Evolutionary conservation across 2,329 filamentous ascomycete species (phyloP).

Genomic region (Alternaria sp.): DNA sequence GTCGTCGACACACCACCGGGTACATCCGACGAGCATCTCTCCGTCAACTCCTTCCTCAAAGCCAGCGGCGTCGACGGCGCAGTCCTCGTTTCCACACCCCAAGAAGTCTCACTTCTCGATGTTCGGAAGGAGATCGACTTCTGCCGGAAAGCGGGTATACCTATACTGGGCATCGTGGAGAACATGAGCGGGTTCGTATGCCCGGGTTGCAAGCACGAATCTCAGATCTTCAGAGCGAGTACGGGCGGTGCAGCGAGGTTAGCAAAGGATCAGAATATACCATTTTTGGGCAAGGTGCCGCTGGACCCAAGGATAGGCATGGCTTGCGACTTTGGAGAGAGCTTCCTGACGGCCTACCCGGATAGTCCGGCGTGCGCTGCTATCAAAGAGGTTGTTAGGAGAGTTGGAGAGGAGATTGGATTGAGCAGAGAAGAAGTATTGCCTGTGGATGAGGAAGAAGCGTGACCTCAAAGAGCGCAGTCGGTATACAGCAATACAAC

Average conservation of each 20-base stretch:
- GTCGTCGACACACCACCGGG: constrained; percentile 95
- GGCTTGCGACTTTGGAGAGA: constrained; percentile 97
- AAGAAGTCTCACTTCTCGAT: constrained; percentile 90
- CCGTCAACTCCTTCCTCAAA: constrained; percentile 88
- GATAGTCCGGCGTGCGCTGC: constrained; percentile 90
- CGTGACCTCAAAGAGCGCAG: not conserved
- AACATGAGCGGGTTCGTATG: constrained; percentile 99
- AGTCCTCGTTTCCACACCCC: constrained; percentile 90
- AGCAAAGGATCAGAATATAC: constrained; percentile 84
- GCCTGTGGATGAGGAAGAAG: constrained; percentile 26
- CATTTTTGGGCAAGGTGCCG: constrained; percentile 88
- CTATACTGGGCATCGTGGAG: constrained; percentile 87
- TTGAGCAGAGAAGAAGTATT: constrained; percentile 37
- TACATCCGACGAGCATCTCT: constrained; percentile 93
- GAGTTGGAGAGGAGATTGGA: constrained; percentile 62
- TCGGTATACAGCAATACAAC: not conserved
- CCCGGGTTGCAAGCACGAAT: constrained; percentile 81
- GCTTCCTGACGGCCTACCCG: constrained; percentile 91
- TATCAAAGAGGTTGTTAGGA: constrained; percentile 78
- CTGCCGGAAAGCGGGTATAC: constrained; percentile 91
- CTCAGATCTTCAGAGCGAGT: constrained; percentile 86
- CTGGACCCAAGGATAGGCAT: constrained; percentile 93
- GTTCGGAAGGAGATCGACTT: constrained; percentile 98
- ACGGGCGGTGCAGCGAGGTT: constrained; percentile 85
- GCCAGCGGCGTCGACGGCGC: constrained; percentile 93